These are phyloP conservation scores for Allantophomopsis lycopodina DNA, from an alignment of 2,329 filamentous ascomycete genomes.

Conservation along the genomic window DNA sequence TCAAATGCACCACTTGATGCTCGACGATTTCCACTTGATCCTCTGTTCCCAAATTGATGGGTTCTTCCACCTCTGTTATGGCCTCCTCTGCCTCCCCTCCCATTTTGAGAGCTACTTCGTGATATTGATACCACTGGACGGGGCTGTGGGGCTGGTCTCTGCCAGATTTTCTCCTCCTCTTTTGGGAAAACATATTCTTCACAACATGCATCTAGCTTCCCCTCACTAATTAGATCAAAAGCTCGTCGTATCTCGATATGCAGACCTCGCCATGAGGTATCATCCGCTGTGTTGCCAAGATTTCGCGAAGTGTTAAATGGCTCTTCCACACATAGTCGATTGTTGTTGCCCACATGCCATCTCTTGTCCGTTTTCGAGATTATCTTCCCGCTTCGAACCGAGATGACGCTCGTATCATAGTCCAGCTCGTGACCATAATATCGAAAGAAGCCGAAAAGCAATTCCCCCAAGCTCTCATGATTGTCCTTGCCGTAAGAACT, in stretches of 20 bases:
- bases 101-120: constrained; percentile 45
- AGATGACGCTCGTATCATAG: constrained; percentile 73
- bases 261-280: constrained; percentile 83
- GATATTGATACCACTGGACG: constrained; percentile 32
- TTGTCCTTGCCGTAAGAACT: constrained; percentile 65
- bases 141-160: constrained; percentile 38
- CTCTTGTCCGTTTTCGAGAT: constrained; percentile 75
- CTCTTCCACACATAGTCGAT: constrained; percentile 87
- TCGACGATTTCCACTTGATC: constrained; percentile 14
- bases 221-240: constrained; percentile 68
- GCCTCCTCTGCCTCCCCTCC: constrained; percentile 15
- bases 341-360: constrained; percentile 70
- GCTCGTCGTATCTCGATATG: constrained; percentile 82
- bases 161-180: constrained; percentile 52
- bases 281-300: constrained; percentile 90
- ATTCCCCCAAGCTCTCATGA: constrained; percentile 65
- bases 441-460: constrained; percentile 93
- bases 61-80: constrained; percentile 11
- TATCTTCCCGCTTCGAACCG: constrained; percentile 68
- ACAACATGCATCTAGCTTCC: constrained; percentile 71
- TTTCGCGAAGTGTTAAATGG: constrained; percentile 87
- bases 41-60: constrained; percentile 11
- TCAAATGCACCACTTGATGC: constrained; percentile 18
- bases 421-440: constrained; percentile 91
- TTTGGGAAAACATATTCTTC: constrained; percentile 81